Percentiles rank a stretch among this genome's conserved stretches.
These are phyloP conservation scores for Tylopilus cervinicoccineus DNA, from an alignment of 768 basidiomycete species.

Conservation along the genomic window DNA sequence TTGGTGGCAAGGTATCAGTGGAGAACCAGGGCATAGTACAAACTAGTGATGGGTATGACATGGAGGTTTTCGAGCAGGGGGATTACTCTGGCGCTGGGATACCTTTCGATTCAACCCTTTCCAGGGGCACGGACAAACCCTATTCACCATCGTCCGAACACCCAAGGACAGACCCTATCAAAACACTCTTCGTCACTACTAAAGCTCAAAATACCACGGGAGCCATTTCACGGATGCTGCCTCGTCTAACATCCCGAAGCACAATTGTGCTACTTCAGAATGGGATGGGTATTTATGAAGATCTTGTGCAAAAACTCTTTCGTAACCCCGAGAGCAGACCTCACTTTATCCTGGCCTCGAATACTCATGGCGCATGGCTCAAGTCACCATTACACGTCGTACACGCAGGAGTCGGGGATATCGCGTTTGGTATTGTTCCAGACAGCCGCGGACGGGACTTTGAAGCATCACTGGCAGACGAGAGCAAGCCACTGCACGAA, in stretches of 20 bases:
- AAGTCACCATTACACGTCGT: constrained; percentile 52
- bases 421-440: constrained; percentile 78
- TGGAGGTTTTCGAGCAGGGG: constrained; percentile 43
- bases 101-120: constrained; percentile 13
- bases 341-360: constrained; percentile 80
- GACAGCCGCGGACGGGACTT: constrained; percentile 61
- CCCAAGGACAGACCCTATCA: constrained; percentile 41
- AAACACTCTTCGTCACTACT: constrained; percentile 77
- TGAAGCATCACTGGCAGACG: constrained; percentile 48
- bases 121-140: constrained; percentile 11
- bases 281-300: constrained; percentile 90
- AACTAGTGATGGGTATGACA: constrained; percentile 42
- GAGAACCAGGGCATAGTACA: constrained; percentile 46
- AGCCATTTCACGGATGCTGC: constrained; percentile 55
- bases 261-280: constrained; percentile 94
- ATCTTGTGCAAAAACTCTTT: constrained; percentile 63
- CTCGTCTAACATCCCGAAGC: constrained; percentile 58
- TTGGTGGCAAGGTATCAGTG: constrained; percentile 40
- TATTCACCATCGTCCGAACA: constrained; percentile 13
- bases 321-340: constrained; percentile 71
- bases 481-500: constrained; percentile 30
- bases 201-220: constrained; percentile 66
- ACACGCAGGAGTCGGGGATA: constrained; percentile 64
- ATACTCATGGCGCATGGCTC: constrained; percentile 73
- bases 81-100: constrained; percentile 22